These are phyloP conservation scores for Starmerella gropengiesseri DNA, from an alignment of 805 yeast species.

Conservation along the genomic window DNA sequence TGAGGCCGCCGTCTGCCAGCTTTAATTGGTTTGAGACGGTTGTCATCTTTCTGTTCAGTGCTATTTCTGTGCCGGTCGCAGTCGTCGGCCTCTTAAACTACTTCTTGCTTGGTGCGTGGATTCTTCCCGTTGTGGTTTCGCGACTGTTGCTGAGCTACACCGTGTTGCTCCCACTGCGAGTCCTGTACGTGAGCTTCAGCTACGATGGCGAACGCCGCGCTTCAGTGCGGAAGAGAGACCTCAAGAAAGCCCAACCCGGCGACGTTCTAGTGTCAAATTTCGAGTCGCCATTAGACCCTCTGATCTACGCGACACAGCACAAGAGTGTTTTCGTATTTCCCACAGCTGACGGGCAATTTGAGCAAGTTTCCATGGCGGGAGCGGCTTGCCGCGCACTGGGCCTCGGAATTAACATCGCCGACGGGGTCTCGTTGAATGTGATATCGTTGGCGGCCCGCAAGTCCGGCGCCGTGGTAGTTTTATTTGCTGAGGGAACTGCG, in stretches of 20 bases:
- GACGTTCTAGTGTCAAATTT: conserved; percentile 50
- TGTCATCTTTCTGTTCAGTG: conserved; percentile 55
- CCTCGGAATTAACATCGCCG: background rate
- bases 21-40: conserved; percentile 2
- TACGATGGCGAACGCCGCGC: conserved; percentile 41
- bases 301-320: conserved; percentile 28
- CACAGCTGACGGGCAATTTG: conserved; percentile 29
- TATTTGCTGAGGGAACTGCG: conserved; percentile 74
- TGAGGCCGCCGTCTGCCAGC: conserved; percentile 12
- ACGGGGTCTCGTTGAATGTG: conserved; percentile 13
- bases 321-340: conserved; percentile 34
- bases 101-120: conserved; percentile 6
- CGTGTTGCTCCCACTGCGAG: conserved; percentile 17
- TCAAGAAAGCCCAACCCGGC: conserved; percentile 26
- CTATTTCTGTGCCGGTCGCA: conserved; percentile 68
- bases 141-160: conserved; percentile 10
- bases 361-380: conserved; percentile 13
- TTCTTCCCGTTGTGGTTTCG: conserved; percentile 12
- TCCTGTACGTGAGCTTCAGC: conserved; percentile 27
- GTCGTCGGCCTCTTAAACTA: conserved; percentile 47
- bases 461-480: conserved; percentile 38
- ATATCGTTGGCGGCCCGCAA: conserved; percentile 25
- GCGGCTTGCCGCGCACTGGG: conserved; percentile 22
- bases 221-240: conserved; percentile 29
- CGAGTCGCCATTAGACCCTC: conserved; percentile 48